Conservation (phyloP, 805 yeast species). For the Metschnikowia picachoensis region DNA sequence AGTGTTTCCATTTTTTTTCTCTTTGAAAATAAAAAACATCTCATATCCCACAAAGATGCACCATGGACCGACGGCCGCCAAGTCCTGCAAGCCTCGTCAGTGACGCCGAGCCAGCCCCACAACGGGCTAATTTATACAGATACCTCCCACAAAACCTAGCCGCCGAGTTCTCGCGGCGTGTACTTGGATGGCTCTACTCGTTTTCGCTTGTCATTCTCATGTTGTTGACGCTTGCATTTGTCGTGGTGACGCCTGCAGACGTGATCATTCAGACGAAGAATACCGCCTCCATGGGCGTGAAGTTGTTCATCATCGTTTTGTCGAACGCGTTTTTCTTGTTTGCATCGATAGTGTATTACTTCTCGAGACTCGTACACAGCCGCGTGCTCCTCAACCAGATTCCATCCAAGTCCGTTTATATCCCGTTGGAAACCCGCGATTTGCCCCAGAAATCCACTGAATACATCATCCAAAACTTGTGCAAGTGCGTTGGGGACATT, state of each 20-base stretch:
- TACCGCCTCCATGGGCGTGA: conserved; percentile 60
- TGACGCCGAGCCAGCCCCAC: not conserved
- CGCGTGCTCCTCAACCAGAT: conserved; percentile 65
- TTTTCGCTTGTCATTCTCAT: conserved; percentile 40
- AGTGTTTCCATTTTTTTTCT: too few species aligned
- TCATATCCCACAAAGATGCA: too few species aligned
- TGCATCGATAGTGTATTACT: conserved; percentile 46
- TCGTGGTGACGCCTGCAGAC: conserved; percentile 76
- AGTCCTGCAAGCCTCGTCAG: not conserved
- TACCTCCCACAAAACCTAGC: conserved; percentile 15
- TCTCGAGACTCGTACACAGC: conserved; percentile 56
- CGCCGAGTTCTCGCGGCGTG: conserved; percentile 18
- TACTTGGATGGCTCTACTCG: conserved; percentile 43
- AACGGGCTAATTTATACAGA: not conserved
- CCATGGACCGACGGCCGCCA: too few species aligned
- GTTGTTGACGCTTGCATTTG: conserved; percentile 45
- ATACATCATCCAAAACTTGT: conserved; percentile 25
- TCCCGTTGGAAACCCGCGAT: conserved; percentile 55
- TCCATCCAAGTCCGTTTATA: conserved; percentile 59
- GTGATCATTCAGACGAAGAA: conserved; percentile 57
- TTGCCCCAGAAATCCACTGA: conserved; percentile 33
- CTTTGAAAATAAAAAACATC: too few species aligned
- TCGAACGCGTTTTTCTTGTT: conserved; percentile 62
- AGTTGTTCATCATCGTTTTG: conserved; percentile 74
- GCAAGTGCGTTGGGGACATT: conserved; percentile 28